These are phyloP conservation scores for Melampsora larici-populina DNA, from an alignment of 1,284 basidiomycete genomes.

Conservation along the genomic window DNA sequence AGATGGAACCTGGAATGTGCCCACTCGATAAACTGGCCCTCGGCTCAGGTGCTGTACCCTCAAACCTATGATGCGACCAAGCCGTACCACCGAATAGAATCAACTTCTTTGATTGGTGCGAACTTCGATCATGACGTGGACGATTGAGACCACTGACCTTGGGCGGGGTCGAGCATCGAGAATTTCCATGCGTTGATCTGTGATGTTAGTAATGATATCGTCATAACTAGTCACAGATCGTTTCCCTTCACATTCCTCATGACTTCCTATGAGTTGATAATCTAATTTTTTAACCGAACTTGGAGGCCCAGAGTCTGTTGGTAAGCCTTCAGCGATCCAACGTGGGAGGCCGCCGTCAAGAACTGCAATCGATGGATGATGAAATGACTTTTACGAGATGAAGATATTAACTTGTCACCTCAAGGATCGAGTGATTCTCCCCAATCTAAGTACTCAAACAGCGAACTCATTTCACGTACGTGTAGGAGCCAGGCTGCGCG, in stretches of 20 bases:
- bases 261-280: slow-evolving; percentile 53
- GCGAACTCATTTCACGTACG: background rate
- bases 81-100: too few species aligned
- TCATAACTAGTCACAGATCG: slow-evolving; percentile 45
- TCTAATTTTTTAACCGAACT: slow-evolving; percentile 39
- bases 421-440: too few species aligned
- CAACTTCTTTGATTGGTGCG: background rate
- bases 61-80: slow-evolving; percentile 47
- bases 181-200: slow-evolving; percentile 42
- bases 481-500: slow-evolving; percentile 75
- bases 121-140: background rate
- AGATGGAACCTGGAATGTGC: too few species aligned
- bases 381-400: too few species aligned
- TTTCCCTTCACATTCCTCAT: slow-evolving; percentile 53
- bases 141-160: slow-evolving; percentile 28
- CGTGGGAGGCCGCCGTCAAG: too few species aligned
- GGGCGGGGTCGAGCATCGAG: slow-evolving; percentile 51
- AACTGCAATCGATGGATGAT: slow-evolving; percentile 75
- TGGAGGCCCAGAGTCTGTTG: too few species aligned
- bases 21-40: too few species aligned
- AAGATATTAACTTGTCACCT: too few species aligned
- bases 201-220: slow-evolving; percentile 31
- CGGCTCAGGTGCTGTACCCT: slow-evolving; percentile 73
- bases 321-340: too few species aligned
- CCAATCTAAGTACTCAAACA: too few species aligned